Base-by-base conservation (phyloP, 768 basidiomycete species). In the Sporobolomyces phaffii region DNA sequence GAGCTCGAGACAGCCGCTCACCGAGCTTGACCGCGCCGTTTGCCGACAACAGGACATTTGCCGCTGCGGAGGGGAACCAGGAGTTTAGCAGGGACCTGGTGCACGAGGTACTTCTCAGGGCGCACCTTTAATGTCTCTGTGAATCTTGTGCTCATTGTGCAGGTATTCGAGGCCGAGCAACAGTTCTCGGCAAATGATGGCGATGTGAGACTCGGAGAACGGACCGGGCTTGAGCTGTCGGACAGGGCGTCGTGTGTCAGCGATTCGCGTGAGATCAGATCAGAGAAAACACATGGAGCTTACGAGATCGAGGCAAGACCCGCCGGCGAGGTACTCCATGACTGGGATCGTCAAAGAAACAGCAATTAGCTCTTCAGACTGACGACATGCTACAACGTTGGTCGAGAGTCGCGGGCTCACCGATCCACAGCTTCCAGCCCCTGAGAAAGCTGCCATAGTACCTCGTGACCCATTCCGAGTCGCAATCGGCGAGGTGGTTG, bases 321-420 rank as follows among this genome's bases (percentile, higher is more conserved):
- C 96, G 47, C 96, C 96, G 0, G 91, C 92, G 60, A 98, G 87
- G 79, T 91, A 99, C 78, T 99, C 96, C 96, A 99, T 98, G 75
- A 99, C 81, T 78, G 60, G 36, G 10, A 38, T 5, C 47, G 40
- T n/a, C n/a, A n/a, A n/a, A n/a, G n/a, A n/a, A n/a, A n/a, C n/a
- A n/a, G n/a, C n/a, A n/a, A n/a, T n/a, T n/a, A n/a, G n/a, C n/a
- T n/a, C n/a, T n/a, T n/a, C n/a, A n/a, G n/a, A n/a, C n/a, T n/a
- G n/a, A n/a, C n/a, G n/a, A n/a, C n/a, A n/a, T n/a, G n/a, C n/a
- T n/a, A n/a, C n/a, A n/a, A n/a, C n/a, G n/a, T n/a, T n/a, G n/a
- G n/a, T 24, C 34, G 22, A 22, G 14, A 22, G 20, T 53, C 22
- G 31, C 33, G 43, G 41, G 49, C 26, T n/a, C 45, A 78, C 77